Percentiles rank a stretch among this genome's conserved stretches.
Conservation (phyloP, 768 basidiomycete species). For the Leucosporidium creatinivorum region DNA sequence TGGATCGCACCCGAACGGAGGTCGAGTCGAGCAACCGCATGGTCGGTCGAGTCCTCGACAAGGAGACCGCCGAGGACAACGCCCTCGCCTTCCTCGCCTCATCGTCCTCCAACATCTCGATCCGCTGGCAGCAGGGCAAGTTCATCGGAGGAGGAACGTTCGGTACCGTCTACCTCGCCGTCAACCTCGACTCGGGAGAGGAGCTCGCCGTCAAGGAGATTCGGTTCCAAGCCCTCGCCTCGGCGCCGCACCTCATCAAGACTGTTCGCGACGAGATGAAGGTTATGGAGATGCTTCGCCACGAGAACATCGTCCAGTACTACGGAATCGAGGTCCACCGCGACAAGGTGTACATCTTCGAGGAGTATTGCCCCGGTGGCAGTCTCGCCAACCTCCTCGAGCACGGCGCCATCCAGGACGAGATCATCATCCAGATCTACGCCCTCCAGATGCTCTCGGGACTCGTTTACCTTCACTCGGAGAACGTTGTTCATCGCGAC, state of each 20-base stretch:
- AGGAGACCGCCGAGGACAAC: constrained; percentile 86
- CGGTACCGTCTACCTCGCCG: constrained; percentile 97
- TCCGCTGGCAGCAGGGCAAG: constrained; percentile 95
- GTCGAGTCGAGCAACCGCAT: constrained; percentile 63
- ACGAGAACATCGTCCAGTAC: constrained; percentile 96
- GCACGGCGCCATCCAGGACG: constrained; percentile 92
- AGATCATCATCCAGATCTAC: constrained; percentile 89
- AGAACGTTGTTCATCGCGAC: constrained; percentile 88
- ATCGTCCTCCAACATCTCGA: constrained; percentile 81
- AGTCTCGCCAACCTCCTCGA: constrained; percentile 81
- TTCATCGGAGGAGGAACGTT: constrained; percentile 99
- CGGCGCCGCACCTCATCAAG: constrained; percentile 75
- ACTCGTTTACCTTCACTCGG: constrained; percentile 82
- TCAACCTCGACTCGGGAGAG: constrained; percentile 89
- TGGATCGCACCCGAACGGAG: constrained; percentile 60
- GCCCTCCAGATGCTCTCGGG: constrained; percentile 96
- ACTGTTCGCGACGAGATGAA: constrained; percentile 92
- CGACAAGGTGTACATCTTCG: constrained; percentile 97
- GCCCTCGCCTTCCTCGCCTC: constrained; percentile 90
- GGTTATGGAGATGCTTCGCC: constrained; percentile 96
- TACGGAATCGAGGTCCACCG: constrained; percentile 98
- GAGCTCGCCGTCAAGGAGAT: constrained; percentile 99
- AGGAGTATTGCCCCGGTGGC: constrained; percentile 95
- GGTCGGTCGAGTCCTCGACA: constrained; percentile 85
- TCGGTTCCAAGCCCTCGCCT: constrained; percentile 87